Percentiles rank a stretch among this genome's conserved stretches.
phyloP scores from a whole-genome alignment of 1,139 yeast species.

The Blastobotrys persicus region DNA sequence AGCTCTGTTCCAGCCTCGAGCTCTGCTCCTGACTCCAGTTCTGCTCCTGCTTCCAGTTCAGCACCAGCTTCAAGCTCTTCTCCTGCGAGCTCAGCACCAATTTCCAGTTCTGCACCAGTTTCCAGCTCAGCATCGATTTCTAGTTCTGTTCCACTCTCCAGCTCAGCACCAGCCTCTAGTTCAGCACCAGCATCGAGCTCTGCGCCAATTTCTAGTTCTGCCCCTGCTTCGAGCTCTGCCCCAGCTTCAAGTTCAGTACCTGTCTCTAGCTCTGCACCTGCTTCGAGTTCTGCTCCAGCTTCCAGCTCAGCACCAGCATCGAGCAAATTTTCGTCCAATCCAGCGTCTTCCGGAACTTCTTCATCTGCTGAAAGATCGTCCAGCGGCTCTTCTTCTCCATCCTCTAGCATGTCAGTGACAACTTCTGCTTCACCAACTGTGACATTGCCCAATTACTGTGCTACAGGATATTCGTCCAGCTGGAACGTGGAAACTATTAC shows the following conservation, averaged over 20 bases:
- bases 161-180: not conserved
- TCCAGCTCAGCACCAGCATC: constrained; percentile 1
- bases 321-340: not conserved
- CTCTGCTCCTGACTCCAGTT: not conserved
- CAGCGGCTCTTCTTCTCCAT: not conserved
- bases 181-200: not conserved
- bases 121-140: not conserved
- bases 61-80: not conserved
- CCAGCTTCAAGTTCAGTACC: not conserved
- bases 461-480: constrained; percentile 1
- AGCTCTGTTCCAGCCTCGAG: not conserved
- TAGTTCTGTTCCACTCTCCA: not conserved
- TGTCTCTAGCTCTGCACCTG: not conserved
- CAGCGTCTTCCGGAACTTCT: not conserved
- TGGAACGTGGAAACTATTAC: constrained; percentile 1
- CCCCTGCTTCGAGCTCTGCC: not conserved
- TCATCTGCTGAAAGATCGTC: not conserved
- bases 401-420: not conserved
- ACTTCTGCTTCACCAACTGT: not conserved
- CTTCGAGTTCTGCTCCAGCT: constrained; percentile 1
- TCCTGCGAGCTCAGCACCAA: not conserved
- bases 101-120: not conserved
- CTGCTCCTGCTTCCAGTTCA: not conserved
- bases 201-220: not conserved
- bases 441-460: constrained; percentile 2